These are phyloP conservation scores for Silene coronaria DNA, from an alignment of 179 eudicot species.

Conservation along the genomic window DNA sequence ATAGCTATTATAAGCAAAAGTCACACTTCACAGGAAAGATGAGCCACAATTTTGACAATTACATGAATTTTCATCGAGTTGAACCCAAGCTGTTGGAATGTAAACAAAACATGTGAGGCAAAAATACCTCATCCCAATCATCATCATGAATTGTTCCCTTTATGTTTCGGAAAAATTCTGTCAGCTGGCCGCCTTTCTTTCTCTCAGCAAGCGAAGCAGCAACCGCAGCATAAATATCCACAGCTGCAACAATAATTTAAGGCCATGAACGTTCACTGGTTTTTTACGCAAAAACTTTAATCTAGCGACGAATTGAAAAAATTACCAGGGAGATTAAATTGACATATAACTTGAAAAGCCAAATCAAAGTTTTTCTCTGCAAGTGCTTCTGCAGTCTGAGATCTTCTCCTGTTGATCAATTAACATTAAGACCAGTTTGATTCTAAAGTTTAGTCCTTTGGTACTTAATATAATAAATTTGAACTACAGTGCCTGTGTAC, in stretches of 20 bases:
- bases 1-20: neutral
- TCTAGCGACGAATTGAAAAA: neutral
- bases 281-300: neutral
- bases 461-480: neutral
- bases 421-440: constrained; percentile 3
- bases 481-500: neutral
- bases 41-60: neutral
- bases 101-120: neutral
- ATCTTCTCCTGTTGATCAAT: constrained; percentile 67
- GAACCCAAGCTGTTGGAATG: neutral
- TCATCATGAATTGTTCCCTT: constrained; percentile 89
- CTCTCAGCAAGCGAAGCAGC: constrained; percentile 99
- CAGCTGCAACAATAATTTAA: constrained; percentile 46
- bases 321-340: constrained; percentile 87
- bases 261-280: constrained; percentile 18
- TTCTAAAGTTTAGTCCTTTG: neutral
- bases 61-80: neutral
- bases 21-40: neutral
- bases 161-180: constrained; percentile 81
- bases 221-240: constrained; percentile 97
- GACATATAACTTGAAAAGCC: constrained; percentile 77
- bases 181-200: constrained; percentile 80
- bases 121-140: constrained; percentile 90
- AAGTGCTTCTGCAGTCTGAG: constrained; percentile 88
- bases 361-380: constrained; percentile 90